Conservation (phyloP, 169 alveolate species). For the Cryptosporidium baileyi region DNA sequence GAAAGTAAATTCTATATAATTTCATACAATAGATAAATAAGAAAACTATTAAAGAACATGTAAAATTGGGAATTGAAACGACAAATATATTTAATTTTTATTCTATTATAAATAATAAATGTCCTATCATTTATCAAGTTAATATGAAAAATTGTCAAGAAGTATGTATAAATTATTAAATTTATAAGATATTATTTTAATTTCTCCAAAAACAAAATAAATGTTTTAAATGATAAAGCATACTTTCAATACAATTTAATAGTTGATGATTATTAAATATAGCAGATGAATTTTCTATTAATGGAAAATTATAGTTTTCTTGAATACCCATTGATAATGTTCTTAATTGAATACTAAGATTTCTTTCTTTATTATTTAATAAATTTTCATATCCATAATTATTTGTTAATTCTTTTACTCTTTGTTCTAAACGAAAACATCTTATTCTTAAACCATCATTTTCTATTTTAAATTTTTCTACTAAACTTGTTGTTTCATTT, state of each 20-base stretch:
- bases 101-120: neutral
- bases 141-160: neutral
- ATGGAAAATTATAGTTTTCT: neutral
- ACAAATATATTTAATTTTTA: slow-evolving; percentile 1
- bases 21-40: neutral
- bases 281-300: slow-evolving; percentile 26
- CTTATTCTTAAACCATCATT: slow-evolving; percentile 57
- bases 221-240: neutral
- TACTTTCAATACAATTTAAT: slow-evolving; percentile 17
- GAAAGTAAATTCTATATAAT: neutral
- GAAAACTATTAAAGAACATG: neutral
- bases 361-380: neutral
- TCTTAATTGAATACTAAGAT: neutral
- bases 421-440: slow-evolving; percentile 63
- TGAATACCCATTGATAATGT: slow-evolving; percentile 40
- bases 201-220: neutral
- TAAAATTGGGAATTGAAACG: neutral
- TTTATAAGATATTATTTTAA: neutral
- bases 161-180: neutral
- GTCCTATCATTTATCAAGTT: neutral
- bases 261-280: slow-evolving; percentile 35
- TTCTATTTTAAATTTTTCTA: slow-evolving; percentile 53
- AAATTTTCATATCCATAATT: slow-evolving; percentile 17
- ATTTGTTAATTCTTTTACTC: slow-evolving; percentile 57
- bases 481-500: slow-evolving; percentile 15